Conservation (phyloP, 2,329 filamentous ascomycete species). For the Diplodia intermedia region DNA sequence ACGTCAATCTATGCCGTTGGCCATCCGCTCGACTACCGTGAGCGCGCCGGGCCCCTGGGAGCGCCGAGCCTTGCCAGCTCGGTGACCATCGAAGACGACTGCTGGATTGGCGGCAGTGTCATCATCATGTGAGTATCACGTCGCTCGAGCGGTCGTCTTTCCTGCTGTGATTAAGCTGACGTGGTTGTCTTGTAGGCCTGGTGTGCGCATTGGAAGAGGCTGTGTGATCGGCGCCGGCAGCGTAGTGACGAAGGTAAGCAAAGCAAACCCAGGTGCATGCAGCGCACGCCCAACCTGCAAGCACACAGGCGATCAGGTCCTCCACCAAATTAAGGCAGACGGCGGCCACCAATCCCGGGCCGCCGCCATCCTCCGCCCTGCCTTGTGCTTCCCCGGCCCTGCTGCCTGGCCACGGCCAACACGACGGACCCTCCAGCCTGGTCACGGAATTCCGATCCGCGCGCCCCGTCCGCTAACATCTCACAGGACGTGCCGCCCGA, state of each 20-base stretch:
- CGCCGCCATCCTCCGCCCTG: background rate
- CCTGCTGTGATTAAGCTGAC: conserved; percentile 15
- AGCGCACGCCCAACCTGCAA: conserved; percentile 10
- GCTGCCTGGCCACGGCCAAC: conserved; percentile 1
- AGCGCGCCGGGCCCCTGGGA: conserved; percentile 22
- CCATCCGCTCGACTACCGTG: conserved; percentile 59
- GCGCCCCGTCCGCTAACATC: conserved; percentile 27
- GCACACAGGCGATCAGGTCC: conserved; percentile 15
- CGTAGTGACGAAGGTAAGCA: conserved; percentile 73
- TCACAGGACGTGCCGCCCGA: conserved; percentile 29
- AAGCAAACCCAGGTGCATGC: background rate
- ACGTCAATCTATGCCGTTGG: conserved; percentile 61
- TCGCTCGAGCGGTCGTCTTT: background rate
- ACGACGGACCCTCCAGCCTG: conserved; percentile 12
- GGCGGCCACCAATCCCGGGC: conserved; percentile 8
- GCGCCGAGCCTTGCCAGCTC: conserved; percentile 46
- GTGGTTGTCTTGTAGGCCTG: conserved; percentile 53
- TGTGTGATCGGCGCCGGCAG: conserved; percentile 78
- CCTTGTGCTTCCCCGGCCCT: background rate
- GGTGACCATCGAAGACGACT: conserved; percentile 55
- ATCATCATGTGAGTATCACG: conserved; percentile 57
- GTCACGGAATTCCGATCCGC: conserved; percentile 27
- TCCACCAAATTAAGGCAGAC: conserved; percentile 6
- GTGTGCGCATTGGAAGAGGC: conserved; percentile 78
- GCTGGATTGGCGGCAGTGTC: conserved; percentile 57